Percentiles rank a stretch among this genome's conserved stretches.
phyloP scores from a whole-genome alignment of 2,329 filamentous ascomycete genomes.

The Penicillium janthinellum region DNA sequence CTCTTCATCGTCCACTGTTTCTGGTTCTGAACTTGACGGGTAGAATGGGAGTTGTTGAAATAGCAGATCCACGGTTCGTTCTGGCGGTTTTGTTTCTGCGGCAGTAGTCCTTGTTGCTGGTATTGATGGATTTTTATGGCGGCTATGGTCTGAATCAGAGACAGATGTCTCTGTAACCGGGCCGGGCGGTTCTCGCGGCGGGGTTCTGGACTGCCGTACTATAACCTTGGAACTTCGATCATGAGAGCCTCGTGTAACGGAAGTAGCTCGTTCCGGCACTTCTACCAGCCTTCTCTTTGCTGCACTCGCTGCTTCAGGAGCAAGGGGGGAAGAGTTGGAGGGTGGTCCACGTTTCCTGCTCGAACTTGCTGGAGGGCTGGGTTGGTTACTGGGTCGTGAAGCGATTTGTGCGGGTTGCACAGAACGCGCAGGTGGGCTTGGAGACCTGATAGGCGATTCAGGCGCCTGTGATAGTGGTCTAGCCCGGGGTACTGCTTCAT shows the following conservation, averaged over 20 bases:
- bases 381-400: background rate
- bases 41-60: constrained; percentile 37
- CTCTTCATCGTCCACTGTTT: constrained; percentile 23
- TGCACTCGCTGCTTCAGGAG: background rate
- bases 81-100: background rate
- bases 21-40: constrained; percentile 26
- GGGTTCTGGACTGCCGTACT: background rate
- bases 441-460: background rate
- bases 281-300: background rate
- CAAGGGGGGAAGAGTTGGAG: background rate
- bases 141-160: background rate
- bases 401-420: background rate
- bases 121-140: background rate
- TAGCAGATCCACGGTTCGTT: constrained; percentile 20
- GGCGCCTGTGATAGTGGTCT: background rate
- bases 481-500: background rate
- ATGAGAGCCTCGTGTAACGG: background rate
- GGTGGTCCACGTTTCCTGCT: constrained; percentile 1
- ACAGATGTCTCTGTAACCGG: background rate
- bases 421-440: background rate
- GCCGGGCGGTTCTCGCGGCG: background rate
- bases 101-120: background rate
- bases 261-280: background rate
- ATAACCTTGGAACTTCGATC: background rate
- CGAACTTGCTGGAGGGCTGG: background rate